These are phyloP conservation scores for Mycena rebaudengoi DNA, from an alignment of 768 basidiomycete species.

Conservation along the genomic window DNA sequence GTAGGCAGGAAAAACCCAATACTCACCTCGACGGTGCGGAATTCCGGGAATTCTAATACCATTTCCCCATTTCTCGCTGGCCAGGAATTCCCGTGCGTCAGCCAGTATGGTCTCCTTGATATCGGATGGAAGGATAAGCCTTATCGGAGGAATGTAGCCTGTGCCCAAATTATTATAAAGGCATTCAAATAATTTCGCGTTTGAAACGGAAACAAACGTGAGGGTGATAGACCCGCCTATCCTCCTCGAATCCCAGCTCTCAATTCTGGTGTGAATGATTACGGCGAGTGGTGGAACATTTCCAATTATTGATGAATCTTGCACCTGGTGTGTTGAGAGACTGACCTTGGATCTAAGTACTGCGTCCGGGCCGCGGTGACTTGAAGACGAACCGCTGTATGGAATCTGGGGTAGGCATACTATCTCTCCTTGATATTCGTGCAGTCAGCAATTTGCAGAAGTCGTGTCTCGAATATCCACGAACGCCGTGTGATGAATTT, in stretches of 20 bases:
- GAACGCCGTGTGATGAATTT: no score
- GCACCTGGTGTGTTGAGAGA: background rate
- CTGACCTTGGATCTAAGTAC: constrained; percentile 11
- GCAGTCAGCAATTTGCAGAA: no score
- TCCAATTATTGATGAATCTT: background rate
- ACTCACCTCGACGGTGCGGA: constrained; percentile 18
- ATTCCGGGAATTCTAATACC: constrained; percentile 2
- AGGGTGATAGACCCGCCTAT: background rate
- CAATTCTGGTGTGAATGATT: background rate
- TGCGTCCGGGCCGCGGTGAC: background rate
- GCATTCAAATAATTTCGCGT: no score
- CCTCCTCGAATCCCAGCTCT: background rate
- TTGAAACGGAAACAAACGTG: background rate
- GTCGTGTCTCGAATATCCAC: no score
- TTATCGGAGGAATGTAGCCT: background rate
- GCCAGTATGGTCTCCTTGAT: constrained; percentile 10
- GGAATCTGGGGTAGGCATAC: background rate
- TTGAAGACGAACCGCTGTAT: constrained; percentile 1
- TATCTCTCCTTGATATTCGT: no score
- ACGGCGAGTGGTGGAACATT: background rate
- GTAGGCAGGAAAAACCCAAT: background rate
- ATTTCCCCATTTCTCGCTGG: constrained; percentile 15
- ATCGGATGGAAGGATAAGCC: constrained; percentile 6
- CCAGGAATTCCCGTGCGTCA: constrained; percentile 15
- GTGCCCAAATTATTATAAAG: background rate